Base-by-base conservation (phyloP, 768 basidiomycete genomes). In the Macrocybe gigantea region DNA sequence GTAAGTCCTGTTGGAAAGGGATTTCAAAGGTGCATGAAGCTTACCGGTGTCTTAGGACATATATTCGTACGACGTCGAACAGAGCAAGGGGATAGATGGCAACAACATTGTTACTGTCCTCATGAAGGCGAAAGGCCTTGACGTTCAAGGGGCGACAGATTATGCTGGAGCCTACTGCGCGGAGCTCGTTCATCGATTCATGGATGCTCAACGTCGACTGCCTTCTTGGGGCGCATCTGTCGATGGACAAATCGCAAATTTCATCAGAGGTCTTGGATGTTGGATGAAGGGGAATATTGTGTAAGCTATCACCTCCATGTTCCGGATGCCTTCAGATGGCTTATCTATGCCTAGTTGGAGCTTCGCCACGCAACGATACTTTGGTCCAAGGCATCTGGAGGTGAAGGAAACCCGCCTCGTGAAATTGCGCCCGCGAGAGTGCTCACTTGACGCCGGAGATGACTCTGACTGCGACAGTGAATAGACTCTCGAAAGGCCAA, bases 21-120 rank as follows among this genome's bases (percentile, higher is more conserved):
- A 22, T 1, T 22, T 22, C 22, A 22, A 22, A 22, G 1, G 22
- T 22, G 22, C 4, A 1, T 22, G 22, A 22, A 4, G 35, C 37
- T 55, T 43, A 39, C 41, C 15, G 29, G 37, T 12, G 47, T 52
- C 42, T 39, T 55, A 84, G 83, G 83, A 87, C 51, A 63, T 85
- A 11, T 85, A 83, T 56, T 85, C 82, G 6, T 87, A 85, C 63
- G 79, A 83, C 61, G 79, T 83, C 75, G 84, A 88, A 55, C 80
- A 83, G 55, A 73, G 77, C 44, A 77, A 77, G 55, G 85, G 83
- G 13, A 75, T 79, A 44, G 69, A 65, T 29, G 79, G 79, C 48
- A 85, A 84, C 58, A 88, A 86, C 59, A 71, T 86, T 54, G 68
- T 88, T 44, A 82, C 80, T 7, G 80, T 85, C 34, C 71, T 84